Evolutionary conservation across 2,329 filamentous ascomycete genomes (phyloP).

Genomic region (Trichoderma atroviride): DNA sequence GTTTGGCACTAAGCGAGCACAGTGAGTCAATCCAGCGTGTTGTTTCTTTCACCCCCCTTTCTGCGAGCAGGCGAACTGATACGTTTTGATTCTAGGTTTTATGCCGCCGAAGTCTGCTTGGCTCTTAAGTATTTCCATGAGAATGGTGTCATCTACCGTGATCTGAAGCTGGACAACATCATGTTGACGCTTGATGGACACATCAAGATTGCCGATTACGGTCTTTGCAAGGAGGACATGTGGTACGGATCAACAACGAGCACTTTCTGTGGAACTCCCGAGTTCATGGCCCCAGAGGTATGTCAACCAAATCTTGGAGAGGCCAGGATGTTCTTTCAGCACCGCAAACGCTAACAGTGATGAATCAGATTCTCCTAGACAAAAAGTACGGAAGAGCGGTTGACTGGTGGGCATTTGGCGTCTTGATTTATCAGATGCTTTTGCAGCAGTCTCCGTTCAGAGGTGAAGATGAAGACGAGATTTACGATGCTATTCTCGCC

Average conservation of each 20-base stretch:
- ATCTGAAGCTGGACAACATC: slow-evolving; percentile 92
- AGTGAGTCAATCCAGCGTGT: slow-evolving; percentile 62
- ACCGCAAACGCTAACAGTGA: neutral
- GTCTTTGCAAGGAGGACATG: slow-evolving; percentile 99
- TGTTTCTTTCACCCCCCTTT: too few species aligned
- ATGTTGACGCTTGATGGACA: slow-evolving; percentile 92
- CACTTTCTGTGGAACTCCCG: slow-evolving; percentile 98
- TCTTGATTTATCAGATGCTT: slow-evolving; percentile 99
- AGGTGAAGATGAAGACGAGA: slow-evolving; percentile 98
- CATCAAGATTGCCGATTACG: slow-evolving; percentile 98
- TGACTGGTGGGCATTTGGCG: slow-evolving; percentile 99
- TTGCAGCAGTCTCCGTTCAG: slow-evolving; percentile 98
- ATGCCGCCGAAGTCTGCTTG: slow-evolving; percentile 94
- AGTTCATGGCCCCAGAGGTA: slow-evolving; percentile 99
- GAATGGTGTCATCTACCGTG: slow-evolving; percentile 98
- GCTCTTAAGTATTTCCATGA: slow-evolving; percentile 99
- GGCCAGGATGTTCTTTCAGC: neutral
- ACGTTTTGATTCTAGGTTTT: slow-evolving; percentile 64
- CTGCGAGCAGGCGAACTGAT: neutral
- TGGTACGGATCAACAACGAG: slow-evolving; percentile 97
- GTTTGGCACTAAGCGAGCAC: slow-evolving; percentile 92
- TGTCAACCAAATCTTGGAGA: slow-evolving; percentile 31
- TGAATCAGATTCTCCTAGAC: slow-evolving; percentile 79
- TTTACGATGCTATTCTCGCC: slow-evolving; percentile 96
- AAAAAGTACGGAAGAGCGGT: slow-evolving; percentile 98